Percentiles rank a stretch among this genome's conserved stretches.
Evolutionary conservation across 2,329 filamentous ascomycete genomes (phyloP).

Genomic region (Chlorencoelia australis): DNA sequence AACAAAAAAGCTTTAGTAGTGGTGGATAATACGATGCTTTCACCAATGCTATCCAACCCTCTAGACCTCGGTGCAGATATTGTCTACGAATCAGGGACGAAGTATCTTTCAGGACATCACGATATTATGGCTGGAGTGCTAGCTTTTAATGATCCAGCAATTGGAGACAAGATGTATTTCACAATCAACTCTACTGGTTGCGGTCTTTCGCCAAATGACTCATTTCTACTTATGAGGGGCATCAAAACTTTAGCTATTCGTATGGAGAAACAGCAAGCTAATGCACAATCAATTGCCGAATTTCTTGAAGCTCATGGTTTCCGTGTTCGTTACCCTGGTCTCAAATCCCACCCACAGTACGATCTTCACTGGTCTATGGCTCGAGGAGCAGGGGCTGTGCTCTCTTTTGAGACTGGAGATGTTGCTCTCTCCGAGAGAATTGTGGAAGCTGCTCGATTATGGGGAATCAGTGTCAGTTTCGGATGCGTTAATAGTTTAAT

Average conservation of each 20-base stretch:
- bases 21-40: constrained; percentile 99
- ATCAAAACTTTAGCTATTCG: constrained; percentile 95
- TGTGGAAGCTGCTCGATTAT: constrained; percentile 83
- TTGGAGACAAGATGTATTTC: constrained; percentile 89
- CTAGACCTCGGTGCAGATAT: constrained; percentile 91
- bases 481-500: constrained; percentile 98
- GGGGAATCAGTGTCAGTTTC: constrained; percentile 94
- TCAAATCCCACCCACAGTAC: constrained; percentile 93
- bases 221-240: constrained; percentile 87
- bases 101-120: constrained; percentile 95
- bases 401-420: constrained; percentile 94
- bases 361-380: constrained; percentile 94
- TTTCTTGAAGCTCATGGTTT: constrained; percentile 90
- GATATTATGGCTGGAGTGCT: constrained; percentile 98
- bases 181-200: constrained; percentile 96
- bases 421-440: constrained; percentile 77
- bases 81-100: constrained; percentile 95
- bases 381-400: constrained; percentile 82
- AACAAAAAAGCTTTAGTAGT: constrained; percentile 75
- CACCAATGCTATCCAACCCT: constrained; percentile 85
- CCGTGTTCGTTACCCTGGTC: constrained; percentile 86
- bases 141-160: constrained; percentile 69
- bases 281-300: constrained; percentile 80
- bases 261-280: constrained; percentile 97
- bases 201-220: constrained; percentile 88